These are phyloP conservation scores for Colletotrichum phormii DNA, from an alignment of 2,329 filamentous ascomycete genomes.

Conservation along the genomic window DNA sequence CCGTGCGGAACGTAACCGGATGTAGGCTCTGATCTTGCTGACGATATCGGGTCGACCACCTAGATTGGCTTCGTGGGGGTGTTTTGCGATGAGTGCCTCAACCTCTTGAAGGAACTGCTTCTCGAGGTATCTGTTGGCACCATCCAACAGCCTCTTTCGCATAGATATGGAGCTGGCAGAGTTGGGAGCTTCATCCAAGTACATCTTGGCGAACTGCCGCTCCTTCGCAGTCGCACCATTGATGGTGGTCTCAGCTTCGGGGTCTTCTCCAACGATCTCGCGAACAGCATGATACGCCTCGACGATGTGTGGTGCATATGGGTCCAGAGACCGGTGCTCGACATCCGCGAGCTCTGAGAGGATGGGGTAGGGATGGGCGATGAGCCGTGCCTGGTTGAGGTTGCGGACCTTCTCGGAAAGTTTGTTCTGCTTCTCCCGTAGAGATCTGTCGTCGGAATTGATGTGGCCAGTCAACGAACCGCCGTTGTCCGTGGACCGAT, in stretches of 20 bases:
- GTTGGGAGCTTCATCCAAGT: slow-evolving; percentile 79
- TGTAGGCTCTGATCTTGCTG: slow-evolving; percentile 93
- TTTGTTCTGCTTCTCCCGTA: slow-evolving; percentile 85
- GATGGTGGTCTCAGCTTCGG: slow-evolving; percentile 67
- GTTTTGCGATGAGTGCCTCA: slow-evolving; percentile 81
- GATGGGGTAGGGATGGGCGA: slow-evolving; percentile 76
- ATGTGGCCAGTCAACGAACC: slow-evolving; percentile 58
- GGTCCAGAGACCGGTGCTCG: slow-evolving; percentile 76
- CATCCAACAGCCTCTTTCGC: slow-evolving; percentile 82
- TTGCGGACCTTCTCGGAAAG: slow-evolving; percentile 83
- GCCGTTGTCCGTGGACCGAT: slow-evolving; percentile 64
- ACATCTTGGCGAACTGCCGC: slow-evolving; percentile 80
- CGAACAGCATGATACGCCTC: slow-evolving; percentile 87
- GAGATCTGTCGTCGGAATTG: slow-evolving; percentile 78
- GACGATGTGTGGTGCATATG: slow-evolving; percentile 79
- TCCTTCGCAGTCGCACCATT: slow-evolving; percentile 77
- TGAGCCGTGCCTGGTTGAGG: slow-evolving; percentile 79
- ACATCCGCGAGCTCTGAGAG: slow-evolving; percentile 81
- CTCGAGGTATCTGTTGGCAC: slow-evolving; percentile 84
- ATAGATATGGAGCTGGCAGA: slow-evolving; percentile 74
- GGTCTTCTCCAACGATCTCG: slow-evolving; percentile 80
- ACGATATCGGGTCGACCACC: slow-evolving; percentile 89
- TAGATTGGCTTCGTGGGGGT: slow-evolving; percentile 88
- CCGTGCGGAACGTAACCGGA: slow-evolving; percentile 81
- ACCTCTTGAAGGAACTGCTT: slow-evolving; percentile 83